These are phyloP conservation scores for Dendryphion nanum DNA, from an alignment of 2,329 filamentous ascomycete genomes.

Conservation along the genomic window DNA sequence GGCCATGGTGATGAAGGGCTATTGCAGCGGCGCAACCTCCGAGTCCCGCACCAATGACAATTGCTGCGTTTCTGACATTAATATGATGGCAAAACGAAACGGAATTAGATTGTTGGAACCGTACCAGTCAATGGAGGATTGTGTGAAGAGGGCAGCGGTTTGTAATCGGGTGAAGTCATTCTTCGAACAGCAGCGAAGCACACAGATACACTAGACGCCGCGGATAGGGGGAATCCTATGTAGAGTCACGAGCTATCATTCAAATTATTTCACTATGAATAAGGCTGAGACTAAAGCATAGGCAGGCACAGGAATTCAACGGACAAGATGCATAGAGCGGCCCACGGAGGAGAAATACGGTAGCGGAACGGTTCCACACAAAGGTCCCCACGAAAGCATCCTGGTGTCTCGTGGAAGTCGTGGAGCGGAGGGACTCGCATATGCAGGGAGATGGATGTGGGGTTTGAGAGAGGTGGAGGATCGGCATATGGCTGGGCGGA, in stretches of 20 bases:
- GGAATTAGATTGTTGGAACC: too few relatives aligned
- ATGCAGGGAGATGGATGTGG: slow-evolving; percentile 3
- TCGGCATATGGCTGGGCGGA: slow-evolving; percentile 3
- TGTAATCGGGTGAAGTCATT: slow-evolving; percentile 5
- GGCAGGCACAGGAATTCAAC: too few relatives aligned
- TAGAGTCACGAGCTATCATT: too few relatives aligned
- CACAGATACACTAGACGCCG: too few relatives aligned
- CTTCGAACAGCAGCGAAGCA: too few relatives aligned
- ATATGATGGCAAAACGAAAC: not conserved
- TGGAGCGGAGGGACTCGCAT: not conserved
- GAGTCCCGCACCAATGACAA: slow-evolving; percentile 52
- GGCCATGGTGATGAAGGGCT: slow-evolving; percentile 48
- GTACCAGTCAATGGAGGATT: slow-evolving; percentile 18
- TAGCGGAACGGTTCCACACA: slow-evolving; percentile 1
- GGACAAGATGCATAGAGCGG: too few relatives aligned
- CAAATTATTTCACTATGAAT: too few relatives aligned
- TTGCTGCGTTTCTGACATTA: slow-evolving; percentile 31
- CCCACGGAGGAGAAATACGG: too few relatives aligned
- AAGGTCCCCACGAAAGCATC: not conserved
- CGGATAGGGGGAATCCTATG: too few relatives aligned
- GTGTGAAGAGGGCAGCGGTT: slow-evolving; percentile 10
- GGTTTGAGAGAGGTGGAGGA: slow-evolving; percentile 7
- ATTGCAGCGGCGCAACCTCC: slow-evolving; percentile 51
- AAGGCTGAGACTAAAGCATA: too few relatives aligned
- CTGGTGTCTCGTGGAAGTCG: too few relatives aligned